Conservation (phyloP, 2,329 filamentous ascomycete species). For the Diaporthe batatas region DNA sequence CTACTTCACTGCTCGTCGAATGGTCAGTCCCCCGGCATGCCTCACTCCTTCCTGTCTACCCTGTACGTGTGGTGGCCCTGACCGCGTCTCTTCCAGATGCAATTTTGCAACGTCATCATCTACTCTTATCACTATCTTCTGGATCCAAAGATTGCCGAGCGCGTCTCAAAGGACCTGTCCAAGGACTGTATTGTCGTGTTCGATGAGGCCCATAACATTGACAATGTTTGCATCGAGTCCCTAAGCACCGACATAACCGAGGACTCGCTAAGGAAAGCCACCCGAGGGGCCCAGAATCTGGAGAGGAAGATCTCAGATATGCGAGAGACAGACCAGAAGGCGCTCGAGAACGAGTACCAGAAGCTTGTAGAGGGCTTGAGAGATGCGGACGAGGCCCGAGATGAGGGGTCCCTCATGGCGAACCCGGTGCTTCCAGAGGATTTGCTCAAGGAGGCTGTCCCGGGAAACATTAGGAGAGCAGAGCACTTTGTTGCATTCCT, state of each 20-base stretch:
- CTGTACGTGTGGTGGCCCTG: slow-evolving; percentile 36
- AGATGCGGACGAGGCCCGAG: slow-evolving; percentile 87
- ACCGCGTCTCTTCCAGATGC: slow-evolving; percentile 73
- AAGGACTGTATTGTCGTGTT: slow-evolving; percentile 99
- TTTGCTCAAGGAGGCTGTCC: slow-evolving; percentile 93
- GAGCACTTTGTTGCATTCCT: slow-evolving; percentile 97
- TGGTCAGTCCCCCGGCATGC: slow-evolving; percentile 68
- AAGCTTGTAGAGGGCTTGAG: slow-evolving; percentile 94
- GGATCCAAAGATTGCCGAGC: slow-evolving; percentile 96
- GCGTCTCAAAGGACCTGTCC: slow-evolving; percentile 94
- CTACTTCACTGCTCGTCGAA: slow-evolving; percentile 94
- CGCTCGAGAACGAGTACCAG: slow-evolving; percentile 93
- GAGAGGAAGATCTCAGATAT: slow-evolving; percentile 93
- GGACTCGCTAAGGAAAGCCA: slow-evolving; percentile 91
- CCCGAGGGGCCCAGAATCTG: slow-evolving; percentile 88
- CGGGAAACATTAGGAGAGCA: slow-evolving; percentile 94
- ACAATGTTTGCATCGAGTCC: slow-evolving; percentile 99
- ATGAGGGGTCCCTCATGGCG: slow-evolving; percentile 97
- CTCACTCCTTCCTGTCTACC: neutral
- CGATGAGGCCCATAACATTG: slow-evolving; percentile 98
- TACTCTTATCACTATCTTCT: slow-evolving; percentile 99
- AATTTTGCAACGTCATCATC: slow-evolving; percentile 99
- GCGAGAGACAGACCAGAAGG: slow-evolving; percentile 94
- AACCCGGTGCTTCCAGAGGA: slow-evolving; percentile 96
- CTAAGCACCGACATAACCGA: slow-evolving; percentile 97